Conservation (phyloP, 495 filamentous ascomycete species). For the Parathielavia hyrcaniae region DNA sequence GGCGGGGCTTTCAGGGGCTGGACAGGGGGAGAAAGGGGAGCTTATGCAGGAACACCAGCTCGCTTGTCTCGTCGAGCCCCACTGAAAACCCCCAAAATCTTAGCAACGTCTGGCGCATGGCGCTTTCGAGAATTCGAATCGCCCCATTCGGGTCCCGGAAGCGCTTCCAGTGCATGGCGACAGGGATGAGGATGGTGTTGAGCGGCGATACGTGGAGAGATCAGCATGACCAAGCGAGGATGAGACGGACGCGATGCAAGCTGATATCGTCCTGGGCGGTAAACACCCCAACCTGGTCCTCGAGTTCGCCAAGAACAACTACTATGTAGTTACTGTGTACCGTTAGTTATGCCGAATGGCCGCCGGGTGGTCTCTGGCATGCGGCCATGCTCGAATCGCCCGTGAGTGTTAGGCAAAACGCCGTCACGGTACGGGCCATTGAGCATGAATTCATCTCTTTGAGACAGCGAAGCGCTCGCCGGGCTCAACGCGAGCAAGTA, state of each 20-base stretch:
- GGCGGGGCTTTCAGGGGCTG: slow-evolving; percentile 5
- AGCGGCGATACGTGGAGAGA: neutral
- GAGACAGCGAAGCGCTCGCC: slow-evolving; percentile 8
- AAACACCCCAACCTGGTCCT: neutral
- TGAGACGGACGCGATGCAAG: neutral
- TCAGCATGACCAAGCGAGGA: neutral
- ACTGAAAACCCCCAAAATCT: slow-evolving; percentile 15
- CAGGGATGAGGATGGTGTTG: slow-evolving; percentile 1
- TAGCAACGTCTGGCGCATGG: neutral
- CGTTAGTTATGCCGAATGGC: neutral
- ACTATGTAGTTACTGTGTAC: too few relatives aligned
- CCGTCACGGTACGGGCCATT: neutral
- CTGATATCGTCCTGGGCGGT: neutral
- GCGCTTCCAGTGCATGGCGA: slow-evolving; percentile 8
- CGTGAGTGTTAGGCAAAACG: neutral
- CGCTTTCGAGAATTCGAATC: neutral
- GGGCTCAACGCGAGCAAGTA: neutral
- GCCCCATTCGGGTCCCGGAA: slow-evolving; percentile 3
- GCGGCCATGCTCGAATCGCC: neutral
- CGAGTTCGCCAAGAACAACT: neutral
- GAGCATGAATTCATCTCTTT: neutral
- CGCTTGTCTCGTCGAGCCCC: slow-evolving; percentile 14
- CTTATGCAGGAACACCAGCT: slow-evolving; percentile 16
- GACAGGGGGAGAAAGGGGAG: slow-evolving; percentile 4
- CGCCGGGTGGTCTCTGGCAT: neutral